Evolutionary conservation across 768 basidiomycete genomes (phyloP), one percentile per base, ranked within the genome.

Genomic region (Infundibulicybe gibba): DNA sequence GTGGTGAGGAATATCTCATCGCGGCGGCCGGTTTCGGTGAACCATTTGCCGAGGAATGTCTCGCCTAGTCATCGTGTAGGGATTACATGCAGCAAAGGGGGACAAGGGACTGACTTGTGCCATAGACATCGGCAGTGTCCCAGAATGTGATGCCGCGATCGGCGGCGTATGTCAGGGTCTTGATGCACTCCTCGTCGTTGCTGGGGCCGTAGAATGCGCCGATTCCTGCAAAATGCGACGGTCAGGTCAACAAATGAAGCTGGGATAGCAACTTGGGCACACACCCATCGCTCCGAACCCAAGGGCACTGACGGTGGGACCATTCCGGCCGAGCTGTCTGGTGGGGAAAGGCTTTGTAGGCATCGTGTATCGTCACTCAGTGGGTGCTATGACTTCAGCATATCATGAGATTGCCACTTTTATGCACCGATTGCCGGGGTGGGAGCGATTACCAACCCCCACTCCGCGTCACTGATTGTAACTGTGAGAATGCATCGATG

Each of bases 211-310:
- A 38, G 15, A n/a, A 38, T 19, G 17, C 14, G 3, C 35, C 35
- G n/a, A 38, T 3, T 38, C 35, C 35, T 38, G 14, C 25, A 8
- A 8, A 8, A 25, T 3, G 25, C 10, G 17, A 38, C 10, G 35
- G 10, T 38, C n/a, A 38, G 6, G 33, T 56, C 56, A 33, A 33
- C 40, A 9, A n/a, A 4, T 6, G 31, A 20, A 10, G 19, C 20
- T 21, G 5, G 32, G n/a, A 5, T 11, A 12, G 38, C 15, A 13
- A 12, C 19, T 33, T 14, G n/a, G n/a, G n/a, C n/a, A n/a, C 25
- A 8, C 8, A n/a, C 72, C 76, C 76, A 77, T 77, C 14, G 67
- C 65, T 13, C 77, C 77, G 44, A 71, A 75, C 5, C 76, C 75
- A 4, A 79, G 62, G 34, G 72, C 67, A 11, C 67, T 64, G 35